phyloP scores from a whole-genome alignment of 805 yeast species.

The Peterozyma toletana region DNA sequence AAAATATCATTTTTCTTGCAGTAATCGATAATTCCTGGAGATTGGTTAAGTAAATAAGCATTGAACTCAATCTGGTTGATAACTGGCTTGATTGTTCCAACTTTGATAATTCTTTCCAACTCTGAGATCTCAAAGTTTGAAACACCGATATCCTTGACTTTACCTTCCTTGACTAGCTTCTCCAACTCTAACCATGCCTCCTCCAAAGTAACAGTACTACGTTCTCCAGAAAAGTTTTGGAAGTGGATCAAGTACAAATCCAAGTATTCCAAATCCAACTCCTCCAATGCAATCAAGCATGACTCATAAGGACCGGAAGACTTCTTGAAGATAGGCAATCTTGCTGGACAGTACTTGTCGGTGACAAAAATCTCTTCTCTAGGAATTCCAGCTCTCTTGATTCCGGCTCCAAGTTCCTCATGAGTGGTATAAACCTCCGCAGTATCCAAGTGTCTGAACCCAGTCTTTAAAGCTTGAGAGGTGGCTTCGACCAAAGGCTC shows the following conservation, averaged over 20 bases:
- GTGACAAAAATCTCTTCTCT: slow-evolving; percentile 53
- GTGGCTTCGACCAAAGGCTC: slow-evolving; percentile 39
- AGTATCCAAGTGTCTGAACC: slow-evolving; percentile 57
- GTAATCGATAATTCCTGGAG: slow-evolving; percentile 47
- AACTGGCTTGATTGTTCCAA: slow-evolving; percentile 42
- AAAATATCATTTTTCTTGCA: slow-evolving; percentile 41
- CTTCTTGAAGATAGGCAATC: slow-evolving; percentile 14
- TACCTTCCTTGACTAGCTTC: slow-evolving; percentile 33
- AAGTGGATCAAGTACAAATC: slow-evolving; percentile 60
- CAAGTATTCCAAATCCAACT: slow-evolving; percentile 42
- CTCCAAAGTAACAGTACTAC: slow-evolving; percentile 37
- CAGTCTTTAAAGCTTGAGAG: slow-evolving; percentile 37
- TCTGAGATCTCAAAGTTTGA: slow-evolving; percentile 51
- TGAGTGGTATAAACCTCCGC: slow-evolving; percentile 65
- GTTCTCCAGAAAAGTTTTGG: slow-evolving; percentile 37
- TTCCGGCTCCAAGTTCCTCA: slow-evolving; percentile 49
- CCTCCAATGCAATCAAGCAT: slow-evolving; percentile 37
- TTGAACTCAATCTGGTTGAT: slow-evolving; percentile 69
- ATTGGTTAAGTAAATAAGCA: slow-evolving; percentile 58
- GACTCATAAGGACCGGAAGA: slow-evolving; percentile 39
- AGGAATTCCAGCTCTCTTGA: slow-evolving; percentile 30
- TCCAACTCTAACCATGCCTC: slow-evolving; percentile 45
- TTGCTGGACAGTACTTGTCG: slow-evolving; percentile 42
- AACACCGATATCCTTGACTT: slow-evolving; percentile 45
- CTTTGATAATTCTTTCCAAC: slow-evolving; percentile 32